Base-by-base conservation (phyloP, 2,329 filamentous ascomycete species). In the Stagonosporopsis rhizophila region DNA sequence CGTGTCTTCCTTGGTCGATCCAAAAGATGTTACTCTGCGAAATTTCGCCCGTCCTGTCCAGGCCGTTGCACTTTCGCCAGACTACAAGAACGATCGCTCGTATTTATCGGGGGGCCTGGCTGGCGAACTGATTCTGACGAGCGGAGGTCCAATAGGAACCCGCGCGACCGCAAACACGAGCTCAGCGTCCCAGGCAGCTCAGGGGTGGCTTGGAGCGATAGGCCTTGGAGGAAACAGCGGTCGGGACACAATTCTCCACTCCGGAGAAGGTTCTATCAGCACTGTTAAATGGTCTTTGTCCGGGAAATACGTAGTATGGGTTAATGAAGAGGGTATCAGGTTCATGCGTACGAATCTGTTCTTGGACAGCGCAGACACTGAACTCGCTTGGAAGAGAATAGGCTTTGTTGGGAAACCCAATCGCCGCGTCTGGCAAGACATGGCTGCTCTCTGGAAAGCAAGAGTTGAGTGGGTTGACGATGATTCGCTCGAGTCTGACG, bases 241-340 rank as follows among this genome's bases (percentile, higher is more conserved):
- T 12, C 94, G 89, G 70, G 95, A 99, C 71, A 92, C 87, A 0
- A 81, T 97, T 3, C 77, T 98, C 42, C 95, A 99, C 72, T 92
- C 90, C 7, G 95, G 95, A 2, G 96, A 99, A 78, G 95, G 95
- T 3, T 86, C 87, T 2, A 95, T 99, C 61, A 94, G 87, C 72
- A 90, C 88, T 3, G 95, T 99, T 70, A 94, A 96, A 75, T 99
- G 94, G 92, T 98, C 94, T 0, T 75, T 94, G 37, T 94, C 92
- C 0, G 94, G 95, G 0, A 95, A 90, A 77, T 98, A 93, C 70
- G 90, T 97, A 1, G 91, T 88, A 0, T 99, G 95, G 95, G 84
- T 96, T 37, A 99, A 98, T 69, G 95, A 99, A 76, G 89, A 96
- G 69, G 95, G 95, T 4, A 96, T 98, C 73, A 97, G 97, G 75